A percentile compares a stretch with the other conserved stretches of the same genome.
These are phyloP conservation scores for Rubroboletus pulcherrimus DNA, from an alignment of 768 basidiomycete genomes.

Conservation along the genomic window DNA sequence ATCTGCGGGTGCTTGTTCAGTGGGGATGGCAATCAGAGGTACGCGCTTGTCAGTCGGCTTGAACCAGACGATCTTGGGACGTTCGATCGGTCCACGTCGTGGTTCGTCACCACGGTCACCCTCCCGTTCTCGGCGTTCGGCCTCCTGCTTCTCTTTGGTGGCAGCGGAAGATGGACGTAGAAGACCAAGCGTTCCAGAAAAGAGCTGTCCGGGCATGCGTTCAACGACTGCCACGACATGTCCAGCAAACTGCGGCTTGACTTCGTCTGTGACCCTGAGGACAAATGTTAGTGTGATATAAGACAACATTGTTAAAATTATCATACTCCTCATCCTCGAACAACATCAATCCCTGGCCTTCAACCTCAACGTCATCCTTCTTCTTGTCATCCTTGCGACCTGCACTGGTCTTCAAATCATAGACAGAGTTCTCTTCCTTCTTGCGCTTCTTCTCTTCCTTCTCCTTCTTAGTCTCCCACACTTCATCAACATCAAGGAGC, in stretches of 20 bases:
- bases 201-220: constrained; percentile 97
- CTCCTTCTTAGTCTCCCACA: constrained; percentile 99
- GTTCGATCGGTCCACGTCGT: constrained; percentile 71
- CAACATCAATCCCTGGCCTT: constrained; percentile 94
- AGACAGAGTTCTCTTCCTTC: constrained; percentile 98
- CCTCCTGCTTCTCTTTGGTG: constrained; percentile 98
- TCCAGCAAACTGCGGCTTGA: constrained; percentile 97
- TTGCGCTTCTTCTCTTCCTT: constrained; percentile 99
- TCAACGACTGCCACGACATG: constrained; percentile 99
- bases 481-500: constrained; percentile 95
- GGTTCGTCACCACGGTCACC: constrained; percentile 88
- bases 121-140: constrained; percentile 94
- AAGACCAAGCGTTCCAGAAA: constrained; percentile 94
- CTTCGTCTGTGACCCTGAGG: constrained; percentile 88
- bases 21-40: constrained; percentile 96
- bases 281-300: constrained; percentile 11
- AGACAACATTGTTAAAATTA: constrained; percentile 10
- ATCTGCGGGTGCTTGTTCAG: constrained; percentile 94
- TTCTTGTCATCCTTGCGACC: constrained; percentile 97
- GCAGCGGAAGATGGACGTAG: constrained; percentile 94
- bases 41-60: constrained; percentile 99
- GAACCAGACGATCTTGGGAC: constrained; percentile 99
- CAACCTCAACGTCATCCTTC: constrained; percentile 99
- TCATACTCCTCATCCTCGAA: constrained; percentile 95
- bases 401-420: constrained; percentile 71